Conservation (phyloP, 495 filamentous ascomycete genomes). For the Podospora conica region DNA sequence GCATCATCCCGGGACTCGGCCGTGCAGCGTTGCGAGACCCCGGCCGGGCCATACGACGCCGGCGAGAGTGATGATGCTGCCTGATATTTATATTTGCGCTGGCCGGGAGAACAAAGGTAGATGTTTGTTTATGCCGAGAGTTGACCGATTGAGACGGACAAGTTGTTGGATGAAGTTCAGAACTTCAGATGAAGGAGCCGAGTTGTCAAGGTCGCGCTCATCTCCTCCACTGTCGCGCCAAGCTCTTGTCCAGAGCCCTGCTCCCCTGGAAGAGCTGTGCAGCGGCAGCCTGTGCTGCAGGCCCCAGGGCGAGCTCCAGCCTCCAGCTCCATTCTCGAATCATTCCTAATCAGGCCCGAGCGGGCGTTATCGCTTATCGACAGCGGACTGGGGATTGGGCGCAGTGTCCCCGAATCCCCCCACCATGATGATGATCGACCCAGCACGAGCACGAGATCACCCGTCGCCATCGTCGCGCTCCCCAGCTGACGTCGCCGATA, state of each 20-base stretch:
- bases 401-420: background rate
- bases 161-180: background rate
- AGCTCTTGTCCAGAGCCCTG: background rate
- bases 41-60: constrained; percentile 3
- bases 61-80: no score
- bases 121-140: background rate
- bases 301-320: background rate
- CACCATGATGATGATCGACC: background rate
- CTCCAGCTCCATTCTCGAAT: no score
- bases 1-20: background rate
- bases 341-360: background rate
- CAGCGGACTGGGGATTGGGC: background rate
- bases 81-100: no score
- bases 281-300: no score
- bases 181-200: background rate
- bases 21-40: constrained; percentile 1
- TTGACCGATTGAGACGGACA: background rate
- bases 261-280: background rate
- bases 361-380: constrained; percentile 12
- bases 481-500: background rate
- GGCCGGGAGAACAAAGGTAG: no score
- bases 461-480: background rate
- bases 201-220: background rate
- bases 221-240: background rate
- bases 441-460: background rate